Base-by-base conservation (phyloP, 108 stramenopile species). In the Nitzschia putrida region DNA sequence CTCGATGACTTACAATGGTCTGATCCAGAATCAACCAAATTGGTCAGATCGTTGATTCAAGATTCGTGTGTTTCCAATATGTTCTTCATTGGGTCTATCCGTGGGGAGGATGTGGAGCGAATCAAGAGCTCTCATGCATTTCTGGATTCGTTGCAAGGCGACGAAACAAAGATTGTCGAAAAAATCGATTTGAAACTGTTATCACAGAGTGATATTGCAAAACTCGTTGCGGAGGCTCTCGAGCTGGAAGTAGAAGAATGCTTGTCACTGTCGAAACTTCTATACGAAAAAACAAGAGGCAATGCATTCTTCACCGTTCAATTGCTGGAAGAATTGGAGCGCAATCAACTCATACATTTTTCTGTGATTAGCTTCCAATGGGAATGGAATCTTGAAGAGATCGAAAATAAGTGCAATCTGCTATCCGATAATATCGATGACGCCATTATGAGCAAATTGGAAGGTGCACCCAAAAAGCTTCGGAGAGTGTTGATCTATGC, bases 281-380 rank as follows among this genome's bases (percentile, higher is more conserved):
- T 78, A 20, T 78, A 60, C 41, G 61, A 49, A 8, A 69, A 67
- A 52, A 78, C 77, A 12, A 64, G 65, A 54, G 77, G 77, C 8
- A 78, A 78, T 43, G 61, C 72, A n/a, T 78, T 78, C 70, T 72
- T 66, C 45, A 24, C 66, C 7, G 54, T 78, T 39, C 61, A 71
- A 53, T 57, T 79, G 20, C 43, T 86, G 66, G 77, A 78, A 43
- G 83, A 83, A 18, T 57, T 86, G n/a, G 70, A 83, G 25, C 66
- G 83, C 22, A 80, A 74, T 25, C 79, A 82, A 8, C 50, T 83
- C 34, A 71, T 86, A 2, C 80, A 70, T 71, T 83, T 79, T 59
- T 78, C 77, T 24, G 43, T 76, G 57, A 82, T 72, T 52, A 50
- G 45, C 8, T 70, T 71, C 25, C 74, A 66, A 45, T 86, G 85